Base-by-base conservation (phyloP, 768 basidiomycete species). In the Suillus decipiens region DNA sequence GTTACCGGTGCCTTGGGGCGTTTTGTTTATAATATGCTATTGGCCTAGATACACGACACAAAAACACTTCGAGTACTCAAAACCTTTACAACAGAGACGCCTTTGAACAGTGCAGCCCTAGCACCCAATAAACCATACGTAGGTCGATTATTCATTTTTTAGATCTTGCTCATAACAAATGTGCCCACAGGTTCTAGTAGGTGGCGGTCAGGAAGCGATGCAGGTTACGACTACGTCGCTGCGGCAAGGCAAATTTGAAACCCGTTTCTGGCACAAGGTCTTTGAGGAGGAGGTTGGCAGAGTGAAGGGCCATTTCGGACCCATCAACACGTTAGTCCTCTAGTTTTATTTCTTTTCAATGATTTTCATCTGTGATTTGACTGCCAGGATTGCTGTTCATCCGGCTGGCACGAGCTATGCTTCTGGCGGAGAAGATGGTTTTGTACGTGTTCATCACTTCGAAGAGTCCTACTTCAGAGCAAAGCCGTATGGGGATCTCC, bases 161-260 rank as follows among this genome's bases (percentile, higher is more conserved):
- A 12, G 17, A 41, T 37, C 22, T n/a, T 14, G 11, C 43, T 61
- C 47, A 34, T n/a, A 53, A 43, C 41, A 31, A 15, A 24, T 5
- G 9, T 2, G 39, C 47, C 37, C 55, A 9, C 61, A 95, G 92
- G 84, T 96, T 48, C 84, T 99, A 37, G 81, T 97, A 28, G 97
- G 97, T 50, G 96, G 97, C 75, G 97, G 97, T 48, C 97, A 99
- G 77, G 96, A 97, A 73, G 97, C 97, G 5, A 96, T 95, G 94
- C 88, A 81, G 70, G 97, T 99, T 58, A 98, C 97, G 15, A 99
- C 95, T 9, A 99, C 96, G 1, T 95, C 94, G 2, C 71, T 87
- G 28, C 87, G 97, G 59, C 93, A 97, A 75, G 97, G 96, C 24
- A 97, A 98, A 77, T 99, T 99, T 75, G 97, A 99, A 79, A 93